phyloP scores from a whole-genome alignment of 805 yeast genomes.

The Saccharomycopsis fodiens region DNA sequence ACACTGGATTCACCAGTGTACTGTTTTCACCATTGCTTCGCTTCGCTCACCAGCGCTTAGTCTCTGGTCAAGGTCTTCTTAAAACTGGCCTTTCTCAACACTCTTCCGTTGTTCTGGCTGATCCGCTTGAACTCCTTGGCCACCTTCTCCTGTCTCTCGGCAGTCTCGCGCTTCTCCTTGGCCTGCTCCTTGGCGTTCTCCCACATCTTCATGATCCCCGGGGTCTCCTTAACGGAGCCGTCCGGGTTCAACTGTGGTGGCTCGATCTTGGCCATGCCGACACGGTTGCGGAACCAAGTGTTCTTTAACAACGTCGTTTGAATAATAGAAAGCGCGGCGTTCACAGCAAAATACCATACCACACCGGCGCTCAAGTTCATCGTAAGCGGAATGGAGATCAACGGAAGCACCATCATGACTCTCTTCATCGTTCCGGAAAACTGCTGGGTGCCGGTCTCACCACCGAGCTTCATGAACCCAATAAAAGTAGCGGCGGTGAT shows the following conservation, averaged over 20 bases:
- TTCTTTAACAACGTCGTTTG: constrained; percentile 66
- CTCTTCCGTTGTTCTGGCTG: constrained; percentile 1
- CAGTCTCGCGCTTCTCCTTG: constrained; percentile 20
- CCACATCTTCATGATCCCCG: constrained; percentile 33
- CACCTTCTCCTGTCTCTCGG: constrained; percentile 7
- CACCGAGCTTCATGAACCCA: constrained; percentile 73
- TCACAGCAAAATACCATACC: constrained; percentile 76
- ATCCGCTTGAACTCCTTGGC: neutral
- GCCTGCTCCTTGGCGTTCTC: constrained; percentile 34
- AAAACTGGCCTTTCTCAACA: constrained; percentile 10
- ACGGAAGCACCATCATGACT: constrained; percentile 65
- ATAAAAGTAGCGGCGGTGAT: constrained; percentile 74
- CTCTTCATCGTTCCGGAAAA: constrained; percentile 61
- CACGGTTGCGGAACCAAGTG: constrained; percentile 45
- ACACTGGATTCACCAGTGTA: too few relatives aligned
- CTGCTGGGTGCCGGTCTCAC: constrained; percentile 78
- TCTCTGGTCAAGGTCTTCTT: constrained; percentile 9
- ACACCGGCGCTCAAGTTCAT: constrained; percentile 82
- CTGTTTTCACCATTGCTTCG: too few relatives aligned
- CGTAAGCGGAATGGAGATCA: constrained; percentile 80
- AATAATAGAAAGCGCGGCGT: constrained; percentile 63
- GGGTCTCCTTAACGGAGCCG: constrained; percentile 22
- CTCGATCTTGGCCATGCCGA: constrained; percentile 53
- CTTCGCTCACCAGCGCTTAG: too few relatives aligned
- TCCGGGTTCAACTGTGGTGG: constrained; percentile 33